phyloP scores from a whole-genome alignment of 2,329 filamentous ascomycete species.

The Leptodontidium sp. region DNA sequence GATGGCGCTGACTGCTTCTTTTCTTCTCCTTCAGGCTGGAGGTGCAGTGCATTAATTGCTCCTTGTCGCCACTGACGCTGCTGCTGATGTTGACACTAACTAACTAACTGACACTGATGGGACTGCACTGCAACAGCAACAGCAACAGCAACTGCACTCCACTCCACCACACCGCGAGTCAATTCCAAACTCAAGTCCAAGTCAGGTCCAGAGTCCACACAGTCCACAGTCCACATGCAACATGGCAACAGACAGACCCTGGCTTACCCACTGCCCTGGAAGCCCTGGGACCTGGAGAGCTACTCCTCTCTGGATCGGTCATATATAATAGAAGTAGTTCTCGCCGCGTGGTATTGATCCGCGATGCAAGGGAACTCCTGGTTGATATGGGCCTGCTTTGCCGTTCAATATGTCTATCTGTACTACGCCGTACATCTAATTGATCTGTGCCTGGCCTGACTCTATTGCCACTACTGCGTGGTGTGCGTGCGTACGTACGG shows the following conservation, averaged over 20 bases:
- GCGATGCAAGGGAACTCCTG: constrained; percentile 7
- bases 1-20: neutral
- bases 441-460: neutral
- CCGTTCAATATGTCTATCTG: neutral
- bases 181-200: no score
- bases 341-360: constrained; percentile 15
- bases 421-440: neutral
- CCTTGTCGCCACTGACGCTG: neutral
- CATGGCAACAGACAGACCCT: neutral
- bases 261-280: neutral
- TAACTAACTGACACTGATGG: no score
- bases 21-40: neutral
- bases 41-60: neutral
- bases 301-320: no score
- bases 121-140: no score
- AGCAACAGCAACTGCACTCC: no score
- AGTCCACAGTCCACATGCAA: neutral
- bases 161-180: no score
- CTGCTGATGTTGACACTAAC: neutral
- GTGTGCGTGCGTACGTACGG: no score
- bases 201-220: no score
- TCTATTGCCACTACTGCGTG: neutral
- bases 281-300: neutral
- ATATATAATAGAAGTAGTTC: neutral
- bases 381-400: constrained; percentile 4